phyloP scores from a whole-genome alignment of 495 filamentous ascomycete genomes.

The Lepraria neglecta region DNA sequence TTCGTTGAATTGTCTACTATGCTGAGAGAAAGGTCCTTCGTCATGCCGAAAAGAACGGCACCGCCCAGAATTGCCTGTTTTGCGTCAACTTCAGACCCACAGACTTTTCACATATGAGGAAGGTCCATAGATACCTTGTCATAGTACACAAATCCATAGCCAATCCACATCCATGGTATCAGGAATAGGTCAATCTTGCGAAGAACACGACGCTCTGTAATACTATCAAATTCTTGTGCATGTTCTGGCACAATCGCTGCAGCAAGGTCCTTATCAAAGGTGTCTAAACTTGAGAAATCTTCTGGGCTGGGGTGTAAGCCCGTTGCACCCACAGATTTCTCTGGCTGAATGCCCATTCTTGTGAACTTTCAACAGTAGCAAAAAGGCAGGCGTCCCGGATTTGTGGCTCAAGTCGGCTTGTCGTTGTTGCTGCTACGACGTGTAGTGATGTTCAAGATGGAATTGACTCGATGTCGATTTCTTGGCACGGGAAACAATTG shows the following conservation, averaged over 20 bases:
- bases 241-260: constrained; percentile 47
- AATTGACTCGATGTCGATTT: no score
- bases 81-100: neutral
- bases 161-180: constrained; percentile 65
- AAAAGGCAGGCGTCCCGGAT: no score
- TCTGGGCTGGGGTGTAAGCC: neutral
- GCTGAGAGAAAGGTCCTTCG: constrained; percentile 53
- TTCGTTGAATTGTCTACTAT: constrained; percentile 47
- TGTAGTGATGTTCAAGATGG: no score
- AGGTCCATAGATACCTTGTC: constrained; percentile 49
- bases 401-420: no score
- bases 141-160: constrained; percentile 70
- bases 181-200: constrained; percentile 67
- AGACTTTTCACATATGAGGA: no score
- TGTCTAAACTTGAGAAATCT: constrained; percentile 8
- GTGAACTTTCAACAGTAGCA: no score
- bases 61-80: constrained; percentile 62
- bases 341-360: neutral
- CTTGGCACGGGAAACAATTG: no score
- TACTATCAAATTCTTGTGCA: constrained; percentile 47
- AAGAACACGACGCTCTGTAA: constrained; percentile 48
- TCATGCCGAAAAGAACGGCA: constrained; percentile 70
- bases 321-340: neutral
- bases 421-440: no score
- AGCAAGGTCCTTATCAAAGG: constrained; percentile 41